Conservation (phyloP, 768 basidiomycete genomes). For the Lanmaoa pseudosensibilis region DNA sequence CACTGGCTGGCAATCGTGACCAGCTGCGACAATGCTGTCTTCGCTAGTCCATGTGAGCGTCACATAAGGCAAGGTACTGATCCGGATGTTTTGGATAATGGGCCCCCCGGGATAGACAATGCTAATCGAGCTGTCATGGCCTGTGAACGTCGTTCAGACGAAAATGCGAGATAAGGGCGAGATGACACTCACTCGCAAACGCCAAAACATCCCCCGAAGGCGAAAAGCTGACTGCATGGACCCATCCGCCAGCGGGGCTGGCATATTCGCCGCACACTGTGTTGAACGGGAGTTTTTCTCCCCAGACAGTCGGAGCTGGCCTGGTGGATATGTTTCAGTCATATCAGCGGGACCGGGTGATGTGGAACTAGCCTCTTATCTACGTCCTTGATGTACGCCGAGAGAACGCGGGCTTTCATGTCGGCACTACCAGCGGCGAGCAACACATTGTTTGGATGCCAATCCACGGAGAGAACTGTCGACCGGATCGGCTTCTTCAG, state of each 20-base stretch:
- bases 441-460: slow-evolving; percentile 99
- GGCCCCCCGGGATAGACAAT: slow-evolving; percentile 89
- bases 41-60: slow-evolving; percentile 87
- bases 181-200: slow-evolving; percentile 73
- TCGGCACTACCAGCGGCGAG: slow-evolving; percentile 97
- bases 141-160: slow-evolving; percentile 40
- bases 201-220: slow-evolving; percentile 94
- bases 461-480: slow-evolving; percentile 91
- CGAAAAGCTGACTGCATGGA: slow-evolving; percentile 93
- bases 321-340: slow-evolving; percentile 40
- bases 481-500: slow-evolving; percentile 97
- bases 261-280: slow-evolving; percentile 94
- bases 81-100: slow-evolving; percentile 68
- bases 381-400: slow-evolving; percentile 97
- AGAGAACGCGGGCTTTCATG: slow-evolving; percentile 96
- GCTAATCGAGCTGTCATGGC: slow-evolving; percentile 92
- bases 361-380: slow-evolving; percentile 72
- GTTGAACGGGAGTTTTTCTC: slow-evolving; percentile 97
- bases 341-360: neutral
- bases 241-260: slow-evolving; percentile 93
- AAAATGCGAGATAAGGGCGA: neutral
- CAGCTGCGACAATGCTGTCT: slow-evolving; percentile 81
- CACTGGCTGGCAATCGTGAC: slow-evolving; percentile 96
- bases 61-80: slow-evolving; percentile 77
- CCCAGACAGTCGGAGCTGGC: slow-evolving; percentile 90